Conservation (phyloP, 108 stramenopile species). For the Nitzschia inconspicua region DNA sequence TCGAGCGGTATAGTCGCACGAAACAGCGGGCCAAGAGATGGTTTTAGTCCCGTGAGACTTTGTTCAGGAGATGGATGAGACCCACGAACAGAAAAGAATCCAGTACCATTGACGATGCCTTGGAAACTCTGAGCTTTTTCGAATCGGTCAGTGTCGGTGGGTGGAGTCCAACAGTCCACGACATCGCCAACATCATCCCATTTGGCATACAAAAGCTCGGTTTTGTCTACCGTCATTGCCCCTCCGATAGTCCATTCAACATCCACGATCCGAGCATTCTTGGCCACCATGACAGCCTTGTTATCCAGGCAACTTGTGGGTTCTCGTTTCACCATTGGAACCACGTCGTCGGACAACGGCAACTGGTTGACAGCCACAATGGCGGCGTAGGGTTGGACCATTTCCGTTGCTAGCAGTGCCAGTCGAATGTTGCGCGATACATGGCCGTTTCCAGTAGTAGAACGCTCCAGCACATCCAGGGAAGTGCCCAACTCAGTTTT, state of each 20-base stretch:
- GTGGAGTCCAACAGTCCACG: conserved; percentile 54
- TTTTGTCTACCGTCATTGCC: conserved; percentile 65
- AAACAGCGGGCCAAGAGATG: conserved; percentile 51
- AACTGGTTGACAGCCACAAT: conserved; percentile 49
- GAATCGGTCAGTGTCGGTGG: conserved; percentile 20
- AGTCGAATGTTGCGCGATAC: conserved; percentile 88
- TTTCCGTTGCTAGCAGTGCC: conserved; percentile 74
- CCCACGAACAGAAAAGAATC: conserved; percentile 26
- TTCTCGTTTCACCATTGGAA: conserved; percentile 27
- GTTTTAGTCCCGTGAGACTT: not conserved
- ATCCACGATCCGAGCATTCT: conserved; percentile 24
- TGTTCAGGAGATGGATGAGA: conserved; percentile 19
- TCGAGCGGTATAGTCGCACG: conserved; percentile 39
- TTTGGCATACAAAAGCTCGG: conserved; percentile 64
- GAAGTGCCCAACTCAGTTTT: conserved; percentile 55
- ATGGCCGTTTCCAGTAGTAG: conserved; percentile 72
- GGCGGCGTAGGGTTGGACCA: conserved; percentile 88
- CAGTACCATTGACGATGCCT: conserved; percentile 20
- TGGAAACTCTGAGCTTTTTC: conserved; percentile 1
- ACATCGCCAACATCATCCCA: conserved; percentile 50
- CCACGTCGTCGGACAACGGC: conserved; percentile 51
- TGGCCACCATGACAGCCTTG: conserved; percentile 23
- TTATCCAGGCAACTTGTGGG: conserved; percentile 7
- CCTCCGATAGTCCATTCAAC: conserved; percentile 83
- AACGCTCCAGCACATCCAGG: conserved; percentile 39